These are phyloP conservation scores for Mycosarcoma maydis DNA, from an alignment of 1,284 basidiomycete species.

Conservation along the genomic window DNA sequence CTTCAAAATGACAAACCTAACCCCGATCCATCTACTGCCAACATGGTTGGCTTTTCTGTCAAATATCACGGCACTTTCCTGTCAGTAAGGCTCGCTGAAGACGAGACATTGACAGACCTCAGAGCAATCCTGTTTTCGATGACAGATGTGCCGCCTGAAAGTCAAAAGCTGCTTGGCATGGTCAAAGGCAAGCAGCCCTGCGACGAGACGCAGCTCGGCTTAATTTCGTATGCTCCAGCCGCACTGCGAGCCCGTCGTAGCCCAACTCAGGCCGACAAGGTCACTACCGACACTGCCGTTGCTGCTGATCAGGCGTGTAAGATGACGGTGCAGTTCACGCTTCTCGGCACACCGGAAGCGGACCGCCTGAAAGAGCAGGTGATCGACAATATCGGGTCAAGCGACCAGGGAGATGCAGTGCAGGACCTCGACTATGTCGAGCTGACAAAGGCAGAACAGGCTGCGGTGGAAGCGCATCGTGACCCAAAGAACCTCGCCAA, in stretches of 20 bases:
- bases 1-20: not conserved
- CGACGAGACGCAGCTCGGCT: slow-evolving; percentile 39
- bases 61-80: slow-evolving; percentile 46
- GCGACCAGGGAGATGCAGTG: slow-evolving; percentile 24
- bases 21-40: not conserved
- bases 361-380: slow-evolving; percentile 74
- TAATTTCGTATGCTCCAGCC: slow-evolving; percentile 39
- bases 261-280: slow-evolving; percentile 6
- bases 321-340: slow-evolving; percentile 45
- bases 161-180: slow-evolving; percentile 88
- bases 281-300: slow-evolving; percentile 22
- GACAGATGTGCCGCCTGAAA: slow-evolving; percentile 82
- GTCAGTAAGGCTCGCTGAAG: slow-evolving; percentile 32
- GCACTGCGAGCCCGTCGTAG: slow-evolving; percentile 28
- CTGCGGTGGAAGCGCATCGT: slow-evolving; percentile 17
- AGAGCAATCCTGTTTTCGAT: slow-evolving; percentile 72
- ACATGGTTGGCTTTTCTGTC: slow-evolving; percentile 42
- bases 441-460: slow-evolving; percentile 11
- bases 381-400: slow-evolving; percentile 21
- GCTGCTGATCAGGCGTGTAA: slow-evolving; percentile 34
- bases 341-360: slow-evolving; percentile 55
- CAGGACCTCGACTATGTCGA: slow-evolving; percentile 44
- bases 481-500: slow-evolving; percentile 43
- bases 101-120: slow-evolving; percentile 59
- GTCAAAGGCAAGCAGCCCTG: slow-evolving; percentile 83